These are phyloP conservation scores for Naegleria gruberi DNA, from an alignment of 208 protist species.

Conservation along the genomic window DNA sequence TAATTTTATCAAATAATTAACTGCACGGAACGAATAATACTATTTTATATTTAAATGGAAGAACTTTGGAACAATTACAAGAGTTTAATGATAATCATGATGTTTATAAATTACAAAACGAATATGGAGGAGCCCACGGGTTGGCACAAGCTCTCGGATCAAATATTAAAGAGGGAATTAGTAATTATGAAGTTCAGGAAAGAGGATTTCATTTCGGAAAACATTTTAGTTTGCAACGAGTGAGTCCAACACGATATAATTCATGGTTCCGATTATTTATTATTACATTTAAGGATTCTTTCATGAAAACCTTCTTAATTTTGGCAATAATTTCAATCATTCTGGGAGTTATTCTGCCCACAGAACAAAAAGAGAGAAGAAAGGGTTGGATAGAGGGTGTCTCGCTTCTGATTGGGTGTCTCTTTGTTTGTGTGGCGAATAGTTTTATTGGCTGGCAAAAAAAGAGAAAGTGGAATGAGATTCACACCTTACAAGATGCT, in stretches of 20 bases:
- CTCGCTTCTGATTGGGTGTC: not conserved
- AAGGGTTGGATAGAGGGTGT: not conserved
- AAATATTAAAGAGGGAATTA: not conserved
- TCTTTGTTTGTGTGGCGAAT: not conserved
- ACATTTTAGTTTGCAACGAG: not conserved
- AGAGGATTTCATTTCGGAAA: not conserved
- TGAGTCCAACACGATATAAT: not conserved
- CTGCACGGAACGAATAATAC: too few relatives aligned
- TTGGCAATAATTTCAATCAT: not conserved
- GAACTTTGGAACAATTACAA: not conserved
- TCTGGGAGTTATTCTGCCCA: not conserved
- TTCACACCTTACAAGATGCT: not conserved
- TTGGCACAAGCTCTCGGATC: not conserved
- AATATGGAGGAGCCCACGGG: not conserved
- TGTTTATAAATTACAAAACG: not conserved
- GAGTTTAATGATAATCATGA: not conserved
- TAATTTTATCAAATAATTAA: too few relatives aligned
- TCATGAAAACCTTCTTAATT: not conserved
- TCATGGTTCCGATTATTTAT: not conserved
- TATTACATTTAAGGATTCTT: not conserved
- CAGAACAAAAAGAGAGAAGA: not conserved
- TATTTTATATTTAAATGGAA: not conserved
- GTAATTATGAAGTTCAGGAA: not conserved
- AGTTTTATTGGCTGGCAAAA: not conserved
- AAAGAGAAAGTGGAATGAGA: not conserved